Evolutionary conservation across 441 rosid genomes (phyloP).

Genomic region (Gossypium schwendimanii): DNA sequence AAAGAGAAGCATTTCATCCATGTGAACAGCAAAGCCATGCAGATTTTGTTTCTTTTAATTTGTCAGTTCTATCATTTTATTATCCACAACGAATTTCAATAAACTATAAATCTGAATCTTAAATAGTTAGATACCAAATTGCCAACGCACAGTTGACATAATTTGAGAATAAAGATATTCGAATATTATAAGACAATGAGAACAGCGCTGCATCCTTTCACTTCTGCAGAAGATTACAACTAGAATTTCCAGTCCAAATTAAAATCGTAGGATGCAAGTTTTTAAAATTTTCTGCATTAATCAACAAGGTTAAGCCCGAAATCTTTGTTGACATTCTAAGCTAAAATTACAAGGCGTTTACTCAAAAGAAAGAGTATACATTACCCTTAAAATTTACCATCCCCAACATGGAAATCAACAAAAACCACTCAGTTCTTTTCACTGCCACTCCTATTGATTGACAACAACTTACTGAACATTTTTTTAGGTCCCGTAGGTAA

Average conservation of each 20-base stretch:
- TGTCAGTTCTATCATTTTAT: not conserved
- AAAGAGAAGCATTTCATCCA: constrained; percentile 5
- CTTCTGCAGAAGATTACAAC: no score
- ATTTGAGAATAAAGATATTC: not conserved
- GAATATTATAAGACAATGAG: no score
- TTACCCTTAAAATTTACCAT: constrained; percentile 26
- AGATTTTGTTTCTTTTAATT: not conserved
- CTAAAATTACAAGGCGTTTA: constrained; percentile 29
- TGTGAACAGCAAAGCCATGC: not conserved
- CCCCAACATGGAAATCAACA: constrained; percentile 23
- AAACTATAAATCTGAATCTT: not conserved
- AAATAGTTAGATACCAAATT: not conserved
- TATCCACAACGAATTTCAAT: not conserved
- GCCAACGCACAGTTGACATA: constrained; percentile 3
- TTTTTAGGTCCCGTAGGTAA: constrained; percentile 69
- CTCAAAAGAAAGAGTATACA: constrained; percentile 18
- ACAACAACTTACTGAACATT: constrained; percentile 79
- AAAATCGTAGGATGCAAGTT: no score
- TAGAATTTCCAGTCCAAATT: no score
- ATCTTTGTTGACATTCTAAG: constrained; percentile 26
- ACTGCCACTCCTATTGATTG: constrained; percentile 54
- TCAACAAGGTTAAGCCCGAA: not conserved
- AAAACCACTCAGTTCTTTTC: constrained; percentile 53
- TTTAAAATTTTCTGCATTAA: not conserved
- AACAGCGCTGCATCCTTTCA: no score